A percentile compares a stretch with the other conserved stretches of the same genome.
phyloP scores from a whole-genome alignment of 306 rosid species.

The Prinsepia uniflora region DNA sequence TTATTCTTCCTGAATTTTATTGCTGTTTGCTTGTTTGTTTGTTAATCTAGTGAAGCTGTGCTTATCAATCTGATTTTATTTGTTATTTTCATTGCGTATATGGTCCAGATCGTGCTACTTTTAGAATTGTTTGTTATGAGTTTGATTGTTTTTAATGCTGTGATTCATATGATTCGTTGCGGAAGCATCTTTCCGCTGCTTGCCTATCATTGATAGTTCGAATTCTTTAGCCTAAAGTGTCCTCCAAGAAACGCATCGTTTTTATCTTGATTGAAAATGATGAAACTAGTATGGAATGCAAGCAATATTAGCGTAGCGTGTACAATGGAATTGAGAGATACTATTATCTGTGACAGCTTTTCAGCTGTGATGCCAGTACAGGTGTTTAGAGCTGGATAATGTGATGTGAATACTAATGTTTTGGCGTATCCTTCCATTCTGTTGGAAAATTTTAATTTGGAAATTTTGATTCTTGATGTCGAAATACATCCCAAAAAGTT shows the following conservation, averaged over 20 bases:
- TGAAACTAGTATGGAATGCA: neutral
- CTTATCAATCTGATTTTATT: neutral
- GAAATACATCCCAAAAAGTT: neutral
- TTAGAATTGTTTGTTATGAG: neutral
- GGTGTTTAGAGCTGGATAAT: neutral
- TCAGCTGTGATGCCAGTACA: neutral
- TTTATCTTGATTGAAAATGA: neutral
- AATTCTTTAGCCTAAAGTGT: conserved; percentile 5
- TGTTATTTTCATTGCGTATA: neutral
- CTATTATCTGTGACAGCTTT: neutral
- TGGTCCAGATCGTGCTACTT: neutral
- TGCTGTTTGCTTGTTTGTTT: neutral
- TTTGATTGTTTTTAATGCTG: neutral
- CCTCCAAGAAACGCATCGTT: conserved; percentile 1
- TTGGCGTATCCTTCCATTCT: neutral
- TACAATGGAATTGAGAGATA: neutral
- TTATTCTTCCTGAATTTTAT: neutral
- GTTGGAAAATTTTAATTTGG: neutral
- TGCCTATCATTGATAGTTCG: neutral
- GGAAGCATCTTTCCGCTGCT: neutral
- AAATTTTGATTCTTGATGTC: neutral
- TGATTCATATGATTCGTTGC: neutral
- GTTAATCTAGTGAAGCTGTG: neutral
- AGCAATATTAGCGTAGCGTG: neutral
- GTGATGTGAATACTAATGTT: neutral